phyloP scores from a whole-genome alignment of 176 grass and related monocot species.

The Elymus sibiricus region DNA sequence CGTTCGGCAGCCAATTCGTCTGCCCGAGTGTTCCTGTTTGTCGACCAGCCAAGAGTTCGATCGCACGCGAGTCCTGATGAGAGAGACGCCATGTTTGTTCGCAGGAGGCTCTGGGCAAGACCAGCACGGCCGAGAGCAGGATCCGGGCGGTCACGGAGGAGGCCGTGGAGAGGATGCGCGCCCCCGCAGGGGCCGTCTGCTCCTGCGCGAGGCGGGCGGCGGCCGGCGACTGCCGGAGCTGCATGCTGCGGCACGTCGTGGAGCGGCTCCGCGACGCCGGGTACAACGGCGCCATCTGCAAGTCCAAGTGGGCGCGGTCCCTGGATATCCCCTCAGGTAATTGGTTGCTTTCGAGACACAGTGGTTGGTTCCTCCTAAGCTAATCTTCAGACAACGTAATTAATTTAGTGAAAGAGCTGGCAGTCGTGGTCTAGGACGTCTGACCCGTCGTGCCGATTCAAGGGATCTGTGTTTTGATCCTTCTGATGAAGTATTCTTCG shows the following conservation, averaged over 20 bases:
- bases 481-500: not conserved
- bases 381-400: not conserved
- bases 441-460: not conserved
- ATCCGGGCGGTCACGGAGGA: constrained; percentile 56
- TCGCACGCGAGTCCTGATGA: not conserved
- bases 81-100: constrained; percentile 10
- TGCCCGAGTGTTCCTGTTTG: not conserved
- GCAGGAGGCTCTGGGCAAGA: constrained; percentile 70
- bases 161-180: constrained; percentile 41
- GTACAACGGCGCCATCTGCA: constrained; percentile 78
- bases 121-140: constrained; percentile 63
- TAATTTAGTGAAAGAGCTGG: not conserved
- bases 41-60: not conserved
- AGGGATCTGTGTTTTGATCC: not conserved
- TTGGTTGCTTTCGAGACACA: not conserved
- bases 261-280: constrained; percentile 52
- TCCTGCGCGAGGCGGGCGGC: constrained; percentile 42
- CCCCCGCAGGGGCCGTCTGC: constrained; percentile 16
- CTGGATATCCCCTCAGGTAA: constrained; percentile 76
- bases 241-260: constrained; percentile 49
- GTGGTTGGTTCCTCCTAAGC: not conserved
- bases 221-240: constrained; percentile 52
- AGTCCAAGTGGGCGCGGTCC: constrained; percentile 81
- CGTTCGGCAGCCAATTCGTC: not conserved
- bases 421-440: not conserved